Base-by-base conservation (phyloP, 108 stramenopile species). In the Pseudonitzschia pungens region DNA sequence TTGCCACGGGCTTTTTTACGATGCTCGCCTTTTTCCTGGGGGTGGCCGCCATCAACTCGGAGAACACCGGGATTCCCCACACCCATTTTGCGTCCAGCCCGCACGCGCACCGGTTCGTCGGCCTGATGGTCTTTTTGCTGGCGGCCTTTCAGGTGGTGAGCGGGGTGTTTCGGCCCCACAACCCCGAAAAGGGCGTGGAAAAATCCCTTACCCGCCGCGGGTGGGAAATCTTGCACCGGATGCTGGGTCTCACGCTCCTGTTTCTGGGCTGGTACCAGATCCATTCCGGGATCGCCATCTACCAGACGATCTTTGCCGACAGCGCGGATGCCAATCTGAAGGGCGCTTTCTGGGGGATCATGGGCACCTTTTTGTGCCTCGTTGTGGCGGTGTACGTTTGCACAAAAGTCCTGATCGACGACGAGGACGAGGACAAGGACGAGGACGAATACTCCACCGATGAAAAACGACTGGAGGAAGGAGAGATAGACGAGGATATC, bases 41-140 rank as follows among this genome's bases (percentile, higher is more conserved):
- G 15, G 83, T 87, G 40, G 57, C 68, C 59, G 78, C 78, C 32
- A 75, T 84, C 1, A 75, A 72, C 53, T 51, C 78, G 27, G 79
- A 77, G 33, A 73, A 68, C 1, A 18, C 29, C 31, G 75, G 74
- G 15, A 42, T 36, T 8, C 43, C 41, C 27, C 16, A 67, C 10
- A 15, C 59, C 16, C 83, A 84, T 68, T 87, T 82, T 64, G 44
- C 54, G 21, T 24, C 57, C 20, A 29, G 33, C 4, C 52, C 77
- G n/a, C 51, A 73, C 31, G 65, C 67, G n/a, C 86, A 87, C 58
- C 65, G 65, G 27, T 24, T 32, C 11, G 64, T 84, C 21, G 86
- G 86, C 0, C 67, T 87, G 74, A 45, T 80, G 1, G 59, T 87
- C 2, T 84, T 87, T 42, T 68, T 87, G 36, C 20, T 87, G 51